Base-by-base conservation (phyloP, 2,329 filamentous ascomycete genomes). In the Pseudocercospora pini-densiflorae region DNA sequence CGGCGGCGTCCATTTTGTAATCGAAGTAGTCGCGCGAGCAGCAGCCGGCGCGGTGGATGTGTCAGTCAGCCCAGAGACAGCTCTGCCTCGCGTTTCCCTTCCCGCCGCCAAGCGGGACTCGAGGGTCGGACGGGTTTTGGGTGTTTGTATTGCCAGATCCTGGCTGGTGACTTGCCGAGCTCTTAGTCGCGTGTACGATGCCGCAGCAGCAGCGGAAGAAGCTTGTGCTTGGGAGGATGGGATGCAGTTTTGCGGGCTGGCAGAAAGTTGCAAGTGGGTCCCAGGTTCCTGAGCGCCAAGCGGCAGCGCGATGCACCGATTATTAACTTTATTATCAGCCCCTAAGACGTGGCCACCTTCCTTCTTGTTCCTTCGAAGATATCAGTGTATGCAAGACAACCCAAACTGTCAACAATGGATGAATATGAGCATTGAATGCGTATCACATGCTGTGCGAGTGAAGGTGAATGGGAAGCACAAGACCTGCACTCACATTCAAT, bases 1-100 rank as follows among this genome's bases (percentile, higher is more conserved):
- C 87, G 79, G 87, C 85, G 80, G 87, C 87, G 85, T 93, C 91
- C 91, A 94, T 94, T 61, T 40, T 67, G 64, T 23, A 29, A 1
- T n/a, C 23, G 24, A 54, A 49, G 23, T 3, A 21, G 45, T 23
- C 45, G 19, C 45, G 45, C 45, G 45, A 31, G 21, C 51, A n/a
- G 14, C 51, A 27, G 24, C 24, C 51, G 51, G 51, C 51, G 27
- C 21, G 21, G 47, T 55, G 23, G 27, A 55, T 55, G 51, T 55
- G 51, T 55, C 23, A 55, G 51, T 55, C 51, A 55, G 51, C 51
- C 4, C 47, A 27, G 47, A 51, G 47, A 55, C 23, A 31, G 51
- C 23, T 24, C 51, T 55, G 51, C 51, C 51, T 55, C 51, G 51
- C 51, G 23, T 31, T 31, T 33, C 23, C 51, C 27, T 31, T 55